Evolutionary conservation across 1,284 basidiomycete species (phyloP), one percentile per base, ranked within the genome.

Genomic region (Sporisorium sorghi): DNA sequence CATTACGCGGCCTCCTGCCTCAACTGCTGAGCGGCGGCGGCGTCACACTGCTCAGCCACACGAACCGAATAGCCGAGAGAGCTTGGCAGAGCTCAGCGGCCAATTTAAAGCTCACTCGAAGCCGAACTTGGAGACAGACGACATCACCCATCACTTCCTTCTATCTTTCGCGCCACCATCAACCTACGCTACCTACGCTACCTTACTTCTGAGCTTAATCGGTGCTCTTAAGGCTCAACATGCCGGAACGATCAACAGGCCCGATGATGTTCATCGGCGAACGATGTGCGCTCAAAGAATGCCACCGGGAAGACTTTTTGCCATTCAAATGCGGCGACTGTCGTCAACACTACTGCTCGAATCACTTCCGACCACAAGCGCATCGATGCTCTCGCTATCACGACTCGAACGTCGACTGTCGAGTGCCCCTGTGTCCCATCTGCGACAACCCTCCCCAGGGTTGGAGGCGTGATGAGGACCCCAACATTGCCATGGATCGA

Each of bases 221-320:
- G 28, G 28, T 19, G 17, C n/a, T 12, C 26, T 5, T 24, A n/a
- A 17, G 21, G n/a, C 2, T 23, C 57, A 52, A 2, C 9, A 74
- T 74, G 72, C 72, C 72, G 21, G 63, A 75, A 58, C 63, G 73
- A 30, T 67, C 68, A 21, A 75, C 73, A 44, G 76, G 76, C 8
- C 57, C 74, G 15, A 78, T 81, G 76, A 75, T 81, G 73, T 80
- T 80, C 68, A 70, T 81, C 59, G 79, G 79, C 49, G 68, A 81
- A 56, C 62, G 61, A 47, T 81, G 79, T 59, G 63, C 65, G 21
- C 51, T 73, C 48, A 52, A 68, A 7, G 74, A 78, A 40, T 81
- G 79, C 35, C 67, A 76, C 46, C 73, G 78, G 37, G 79, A 81
- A 43, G 77, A 79, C 61, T 81, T 80, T 44, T 46, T 81, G 7